Conservation (phyloP, 768 basidiomycete species). For the Naganishia vishniacii region DNA sequence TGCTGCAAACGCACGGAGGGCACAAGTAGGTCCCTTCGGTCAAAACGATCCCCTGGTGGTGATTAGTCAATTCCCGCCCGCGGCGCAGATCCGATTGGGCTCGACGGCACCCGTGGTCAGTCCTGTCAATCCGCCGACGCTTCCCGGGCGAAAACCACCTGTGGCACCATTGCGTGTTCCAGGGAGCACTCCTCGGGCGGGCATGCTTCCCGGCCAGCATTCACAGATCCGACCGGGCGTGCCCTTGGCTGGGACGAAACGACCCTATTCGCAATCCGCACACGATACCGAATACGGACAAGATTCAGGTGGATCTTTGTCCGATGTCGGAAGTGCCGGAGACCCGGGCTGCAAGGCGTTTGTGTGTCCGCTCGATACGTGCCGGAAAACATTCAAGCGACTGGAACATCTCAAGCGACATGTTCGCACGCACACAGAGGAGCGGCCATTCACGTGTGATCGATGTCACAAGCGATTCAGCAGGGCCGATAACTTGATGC, state of each 20-base stretch:
- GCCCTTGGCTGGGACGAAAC: background rate
- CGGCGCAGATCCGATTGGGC: too few species aligned
- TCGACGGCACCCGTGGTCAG: too few species aligned
- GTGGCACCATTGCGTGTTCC: too few species aligned
- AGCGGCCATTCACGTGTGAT: slow-evolving; percentile 71
- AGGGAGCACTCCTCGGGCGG: too few species aligned
- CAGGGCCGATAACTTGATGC: slow-evolving; percentile 79
- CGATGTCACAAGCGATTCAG: slow-evolving; percentile 77
- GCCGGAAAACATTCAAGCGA: slow-evolving; percentile 79
- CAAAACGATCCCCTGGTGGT: too few species aligned
- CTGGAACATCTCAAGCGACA: slow-evolving; percentile 86
- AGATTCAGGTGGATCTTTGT: background rate
- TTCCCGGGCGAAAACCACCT: too few species aligned
- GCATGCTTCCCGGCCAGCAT: too few species aligned
- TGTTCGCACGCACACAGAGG: slow-evolving; percentile 82
- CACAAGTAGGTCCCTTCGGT: too few species aligned
- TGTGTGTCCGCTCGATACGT: slow-evolving; percentile 76
- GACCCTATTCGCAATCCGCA: background rate
- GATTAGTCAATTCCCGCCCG: too few species aligned
- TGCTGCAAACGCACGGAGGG: too few species aligned
- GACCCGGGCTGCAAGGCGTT: slow-evolving; percentile 52
- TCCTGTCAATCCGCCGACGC: too few species aligned
- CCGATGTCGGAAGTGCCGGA: background rate
- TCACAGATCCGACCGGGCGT: too few species aligned
- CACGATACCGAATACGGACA: slow-evolving; percentile 3